phyloP scores from a whole-genome alignment of 2,329 filamentous ascomycete species.

The Fusarium staphyleae region DNA sequence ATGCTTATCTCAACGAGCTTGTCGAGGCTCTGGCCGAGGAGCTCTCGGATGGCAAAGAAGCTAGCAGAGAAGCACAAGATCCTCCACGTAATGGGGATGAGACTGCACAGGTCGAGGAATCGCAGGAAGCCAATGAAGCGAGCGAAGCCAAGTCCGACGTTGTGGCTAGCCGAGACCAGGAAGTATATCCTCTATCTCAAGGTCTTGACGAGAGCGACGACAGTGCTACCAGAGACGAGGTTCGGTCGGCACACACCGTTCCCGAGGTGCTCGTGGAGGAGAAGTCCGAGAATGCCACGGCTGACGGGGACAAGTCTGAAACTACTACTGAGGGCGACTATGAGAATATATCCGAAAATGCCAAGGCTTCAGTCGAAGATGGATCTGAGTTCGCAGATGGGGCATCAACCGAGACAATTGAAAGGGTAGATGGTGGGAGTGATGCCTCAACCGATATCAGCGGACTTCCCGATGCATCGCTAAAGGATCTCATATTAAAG shows the following conservation, averaged over 20 bases:
- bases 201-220: neutral
- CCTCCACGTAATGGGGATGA: constrained; percentile 10
- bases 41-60: constrained; percentile 39
- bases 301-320: neutral
- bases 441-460: neutral
- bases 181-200: neutral
- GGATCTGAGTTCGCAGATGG: neutral
- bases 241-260: neutral
- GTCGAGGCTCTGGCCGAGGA: constrained; percentile 55
- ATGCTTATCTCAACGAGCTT: constrained; percentile 58
- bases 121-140: constrained; percentile 1
- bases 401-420: neutral
- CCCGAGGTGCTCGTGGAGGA: neutral
- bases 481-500: constrained; percentile 60
- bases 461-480: constrained; percentile 32
- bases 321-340: neutral
- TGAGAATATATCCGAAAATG: neutral
- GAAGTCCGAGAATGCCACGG: neutral
- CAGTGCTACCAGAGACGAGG: neutral
- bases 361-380: neutral
- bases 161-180: neutral
- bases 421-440: neutral
- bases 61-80: constrained; percentile 24
- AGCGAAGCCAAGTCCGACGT: neutral
- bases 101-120: neutral